These are phyloP conservation scores for Aspergillus terreus DNA, from an alignment of 2,329 filamentous ascomycete genomes.

Conservation along the genomic window DNA sequence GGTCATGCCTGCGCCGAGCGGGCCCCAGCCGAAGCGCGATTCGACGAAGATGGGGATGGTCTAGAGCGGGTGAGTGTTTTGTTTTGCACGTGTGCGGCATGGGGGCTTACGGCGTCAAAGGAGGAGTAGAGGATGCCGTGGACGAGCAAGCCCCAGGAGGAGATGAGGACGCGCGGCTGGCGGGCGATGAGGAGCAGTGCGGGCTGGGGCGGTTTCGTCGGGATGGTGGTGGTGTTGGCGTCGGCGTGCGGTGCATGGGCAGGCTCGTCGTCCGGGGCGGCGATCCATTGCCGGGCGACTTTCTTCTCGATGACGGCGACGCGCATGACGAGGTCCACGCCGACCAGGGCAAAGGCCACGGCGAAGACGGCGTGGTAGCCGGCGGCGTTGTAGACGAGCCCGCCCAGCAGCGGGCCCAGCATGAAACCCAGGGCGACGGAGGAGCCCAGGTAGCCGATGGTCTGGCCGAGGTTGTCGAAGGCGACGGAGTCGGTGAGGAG, in stretches of 20 bases:
- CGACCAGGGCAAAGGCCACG: conserved; percentile 52
- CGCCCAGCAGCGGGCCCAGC: conserved; percentile 56
- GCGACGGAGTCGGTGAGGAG: conserved; percentile 58
- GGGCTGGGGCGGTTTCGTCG: background rate
- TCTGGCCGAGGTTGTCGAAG: conserved; percentile 55
- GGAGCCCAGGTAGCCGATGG: conserved; percentile 55
- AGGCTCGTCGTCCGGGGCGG: background rate
- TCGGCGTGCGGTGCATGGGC: background rate
- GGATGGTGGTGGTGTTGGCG: background rate
- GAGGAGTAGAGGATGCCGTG: conserved; percentile 49
- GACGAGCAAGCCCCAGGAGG: conserved; percentile 53
- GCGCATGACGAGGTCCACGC: conserved; percentile 58
- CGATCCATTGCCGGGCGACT: conserved; percentile 39
- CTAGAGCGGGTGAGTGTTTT: conserved; percentile 7
- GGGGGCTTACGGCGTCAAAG: conserved; percentile 44
- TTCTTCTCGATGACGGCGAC: conserved; percentile 62
- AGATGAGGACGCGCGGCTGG: conserved; percentile 52
- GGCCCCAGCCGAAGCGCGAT: conserved; percentile 52
- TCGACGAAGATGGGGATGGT: conserved; percentile 54
- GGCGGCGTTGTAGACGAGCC: conserved; percentile 56
- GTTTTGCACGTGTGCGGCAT: conserved; percentile 8
- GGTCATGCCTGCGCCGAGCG: conserved; percentile 55
- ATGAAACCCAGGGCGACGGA: conserved; percentile 58
- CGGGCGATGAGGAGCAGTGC: conserved; percentile 20
- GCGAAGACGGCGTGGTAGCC: conserved; percentile 59